Base-by-base conservation (phyloP, 139 green algal genomes). In the Spirogloea muscicola region DNA sequence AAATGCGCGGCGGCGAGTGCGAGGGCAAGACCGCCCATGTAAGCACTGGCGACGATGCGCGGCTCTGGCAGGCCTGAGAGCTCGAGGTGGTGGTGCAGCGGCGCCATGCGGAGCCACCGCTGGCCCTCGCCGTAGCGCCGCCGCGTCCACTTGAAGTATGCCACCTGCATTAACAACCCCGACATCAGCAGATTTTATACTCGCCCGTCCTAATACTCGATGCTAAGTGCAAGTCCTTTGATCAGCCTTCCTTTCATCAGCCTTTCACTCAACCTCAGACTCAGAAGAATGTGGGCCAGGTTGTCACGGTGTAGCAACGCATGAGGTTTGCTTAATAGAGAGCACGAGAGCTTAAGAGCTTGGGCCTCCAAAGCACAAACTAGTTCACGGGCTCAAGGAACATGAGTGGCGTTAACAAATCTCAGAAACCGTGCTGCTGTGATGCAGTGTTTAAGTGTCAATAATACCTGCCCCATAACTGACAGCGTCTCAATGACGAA, bases 71-170 rank as follows among this genome's bases (percentile, higher is more conserved):
- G 48, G 0, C 75, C 75, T 2, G 29, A 57, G 3, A 82, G 49
- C 57, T 84, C 79, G 37, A 84, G 44, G 41, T 84, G 79, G 62
- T 84, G 79, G 39, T 84, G 79, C 7, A 84, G 63, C 5, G 79
- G 79, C 4, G 79, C 37, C 79, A 84, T 84, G 3, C 34, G 25
- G 4, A 87, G 48, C 5, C 84, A 27, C 16, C 81, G 33, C 49
- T 66, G 55, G 3, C 81, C 82, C 27, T 46, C 31, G 21, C 82
- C 81, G 2, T 44, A 33, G 3, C 16, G 29, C 29, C 48, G 25
- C 57, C 76, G 77, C 18, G 83, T 88, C 5, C 25, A 29, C 68
- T 84, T 81, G 63, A 77, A 88, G 39, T 77, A 86, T 0, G 7
- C 41, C 40, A 87, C 61, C 77, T 88, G 84, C 34, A 40, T 61